Base-by-base conservation (phyloP, 2,329 filamentous ascomycete genomes). In the Fusarium solani-melongenae region DNA sequence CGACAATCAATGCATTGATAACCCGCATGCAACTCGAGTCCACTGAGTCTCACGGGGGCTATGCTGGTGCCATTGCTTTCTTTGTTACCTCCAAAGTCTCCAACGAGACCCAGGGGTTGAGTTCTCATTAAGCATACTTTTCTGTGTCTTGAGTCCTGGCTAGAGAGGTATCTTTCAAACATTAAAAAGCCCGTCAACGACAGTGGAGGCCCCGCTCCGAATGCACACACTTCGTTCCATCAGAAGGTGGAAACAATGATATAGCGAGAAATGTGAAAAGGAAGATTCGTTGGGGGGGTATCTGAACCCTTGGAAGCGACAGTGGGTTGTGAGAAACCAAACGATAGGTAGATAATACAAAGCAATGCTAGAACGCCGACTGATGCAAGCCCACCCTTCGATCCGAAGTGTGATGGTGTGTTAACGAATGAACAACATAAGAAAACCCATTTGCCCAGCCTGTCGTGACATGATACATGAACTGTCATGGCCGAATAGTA, bases 311-410 rank as follows among this genome's bases (percentile, higher is more conserved):
- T 71, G 51, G 72, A 73, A 79, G 76, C 70, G 73, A 77, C 67
- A 68, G 68, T 75, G 70, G 66, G 49, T 62, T 58, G 65, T 71
- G 41, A 33, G 56, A 69, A 73, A 67, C 29, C 58, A 66, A 70
- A 69, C 46, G 49, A 68, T 34, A 51, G 46, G 46, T 31, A 51
- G 68, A 60, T 70, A 64, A 56, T 69, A 66, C 58, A 72, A 75
- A 66, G 41, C 70, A 78, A 77, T 76, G 75, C 75, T 77, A 53
- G 63, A 76, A 78, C 77, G 76, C 77, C 77, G 64, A 62, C 74
- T 68, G 70, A 78, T 78, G 77, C 77, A 75, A 71, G 67, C 61
- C 41, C 65, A 68, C 64, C 66, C 68, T 68, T 61, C 55, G 62
- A 34, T 62, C 53, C 36, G 51, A 72, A 61, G 61, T 71, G 72